Evolutionary conservation across 208 protist genomes (phyloP).

Genomic region (Trypanosomatidae sp.): DNA sequence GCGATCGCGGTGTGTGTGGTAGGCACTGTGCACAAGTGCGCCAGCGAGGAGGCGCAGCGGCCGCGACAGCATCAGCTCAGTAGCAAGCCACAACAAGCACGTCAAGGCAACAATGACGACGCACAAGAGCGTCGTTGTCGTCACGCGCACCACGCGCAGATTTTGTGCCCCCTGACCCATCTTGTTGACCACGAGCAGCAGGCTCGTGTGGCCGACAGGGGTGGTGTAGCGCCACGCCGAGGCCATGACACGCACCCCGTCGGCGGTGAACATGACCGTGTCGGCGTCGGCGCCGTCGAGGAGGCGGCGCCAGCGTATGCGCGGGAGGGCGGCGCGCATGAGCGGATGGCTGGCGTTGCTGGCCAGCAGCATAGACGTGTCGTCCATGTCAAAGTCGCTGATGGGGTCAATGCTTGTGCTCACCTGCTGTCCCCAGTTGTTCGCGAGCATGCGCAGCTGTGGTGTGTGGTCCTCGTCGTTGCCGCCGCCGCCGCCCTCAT

Average conservation of each 20-base stretch:
- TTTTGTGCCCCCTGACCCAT: background rate
- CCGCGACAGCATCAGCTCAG: background rate
- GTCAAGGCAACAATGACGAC: background rate
- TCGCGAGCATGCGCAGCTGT: slow-evolving; percentile 4
- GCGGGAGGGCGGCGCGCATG: slow-evolving; percentile 14
- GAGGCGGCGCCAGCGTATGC: slow-evolving; percentile 7
- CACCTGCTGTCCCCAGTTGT: slow-evolving; percentile 9
- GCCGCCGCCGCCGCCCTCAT: no score
- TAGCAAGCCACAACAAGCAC: background rate
- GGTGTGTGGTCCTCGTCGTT: background rate
- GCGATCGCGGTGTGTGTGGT: background rate
- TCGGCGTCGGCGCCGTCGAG: background rate
- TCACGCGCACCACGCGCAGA: background rate
- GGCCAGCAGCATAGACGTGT: background rate
- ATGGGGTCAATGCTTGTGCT: background rate
- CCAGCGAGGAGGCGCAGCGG: background rate
- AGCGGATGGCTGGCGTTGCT: slow-evolving; percentile 16
- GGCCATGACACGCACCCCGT: background rate
- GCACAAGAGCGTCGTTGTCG: background rate
- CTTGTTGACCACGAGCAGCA: slow-evolving; percentile 2
- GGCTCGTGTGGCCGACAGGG: background rate
- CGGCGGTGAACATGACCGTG: slow-evolving; percentile 1
- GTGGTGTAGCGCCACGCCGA: background rate
- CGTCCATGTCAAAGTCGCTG: background rate
- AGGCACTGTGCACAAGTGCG: background rate